Evolutionary conservation across 2,329 filamentous ascomycete genomes (phyloP), one percentile per base, ranked within the genome.

Genomic region (Fusarium sacchari): DNA sequence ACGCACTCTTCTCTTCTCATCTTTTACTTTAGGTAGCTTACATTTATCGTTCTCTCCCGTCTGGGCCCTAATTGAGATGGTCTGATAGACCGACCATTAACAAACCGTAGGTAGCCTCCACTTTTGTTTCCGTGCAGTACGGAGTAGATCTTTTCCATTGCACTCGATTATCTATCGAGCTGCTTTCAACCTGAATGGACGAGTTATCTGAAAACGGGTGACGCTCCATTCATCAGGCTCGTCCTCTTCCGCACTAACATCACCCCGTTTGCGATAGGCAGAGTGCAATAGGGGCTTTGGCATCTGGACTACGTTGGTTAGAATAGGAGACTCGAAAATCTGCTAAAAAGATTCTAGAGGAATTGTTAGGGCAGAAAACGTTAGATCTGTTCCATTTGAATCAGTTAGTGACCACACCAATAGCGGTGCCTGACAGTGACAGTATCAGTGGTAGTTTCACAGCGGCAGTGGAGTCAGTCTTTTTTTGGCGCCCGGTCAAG

Each of bases 391-490:
- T 57, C 36, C 46, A 55, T 46, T 49, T 71, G 56, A 73, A 66
- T 61, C 63, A 44, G 65, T 50, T 59, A 44, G 65, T 50, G 28
- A 67, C 49, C 30, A 58, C 26, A 50, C 37, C 62, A 63, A 39
- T 36, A 46, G 32, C 34, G 43, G 32, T 40, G 37, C 61, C 71
- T 60, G 59, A 59, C 52, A 46, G 47, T 49, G 58, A 34, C 55
- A 56, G 57, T 63, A 36, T 49, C 46, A 55, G 43, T 66, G 65
- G 47, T 67, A 62, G 49, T 67, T 64, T 69, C 65, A 69, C 50
- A 56, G 34, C 26, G 13, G 26, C 20, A 69, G 71, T 72, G 71
- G 71, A 72, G 71, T 55, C 69, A 28, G 22, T 64, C 60, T 39
- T 47, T 47, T 47, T 59, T 62, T 62, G 71, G 65, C 70, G 64